Conservation (phyloP, 2,329 filamentous ascomycete species). For the Ophiocordyceps australis region DNA sequence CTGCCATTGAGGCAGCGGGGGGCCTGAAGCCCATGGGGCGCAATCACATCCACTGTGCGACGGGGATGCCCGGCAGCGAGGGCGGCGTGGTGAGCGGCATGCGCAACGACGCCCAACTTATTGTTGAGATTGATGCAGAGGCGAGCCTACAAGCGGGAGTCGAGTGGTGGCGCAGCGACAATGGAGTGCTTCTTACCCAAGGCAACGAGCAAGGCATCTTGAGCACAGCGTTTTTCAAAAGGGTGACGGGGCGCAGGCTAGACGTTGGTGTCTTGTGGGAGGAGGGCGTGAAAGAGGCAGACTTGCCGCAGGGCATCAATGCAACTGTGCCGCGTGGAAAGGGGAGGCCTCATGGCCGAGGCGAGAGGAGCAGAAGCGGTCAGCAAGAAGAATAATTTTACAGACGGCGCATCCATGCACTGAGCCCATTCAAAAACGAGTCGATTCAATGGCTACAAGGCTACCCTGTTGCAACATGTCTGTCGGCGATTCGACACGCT, state of each 20-base stretch:
- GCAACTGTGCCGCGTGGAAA: conserved; percentile 28
- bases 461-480: neutral
- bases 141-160: conserved; percentile 44
- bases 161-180: conserved; percentile 64
- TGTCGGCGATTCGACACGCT: neutral
- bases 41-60: conserved; percentile 82
- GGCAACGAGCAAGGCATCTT: conserved; percentile 42
- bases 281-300: conserved; percentile 45
- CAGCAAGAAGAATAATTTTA: no score
- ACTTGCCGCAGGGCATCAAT: conserved; percentile 44
- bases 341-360: no score
- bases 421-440: no score
- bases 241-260: conserved; percentile 43
- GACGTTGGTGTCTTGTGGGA: conserved; percentile 51
- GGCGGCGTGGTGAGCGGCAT: conserved; percentile 58
- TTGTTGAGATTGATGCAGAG: conserved; percentile 61
- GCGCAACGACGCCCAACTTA: conserved; percentile 55
- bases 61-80: conserved; percentile 38
- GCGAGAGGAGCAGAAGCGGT: conserved; percentile 4
- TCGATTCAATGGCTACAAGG: no score
- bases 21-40: conserved; percentile 67
- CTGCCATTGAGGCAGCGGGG: conserved; percentile 53
- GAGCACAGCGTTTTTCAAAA: conserved; percentile 48
- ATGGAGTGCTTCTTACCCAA: conserved; percentile 55
- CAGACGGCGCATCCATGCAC: no score